A percentile compares a stretch with the other conserved stretches of the same genome.
These are phyloP conservation scores for Ephemerocybe angulata DNA, from an alignment of 768 basidiomycete species.

Conservation along the genomic window DNA sequence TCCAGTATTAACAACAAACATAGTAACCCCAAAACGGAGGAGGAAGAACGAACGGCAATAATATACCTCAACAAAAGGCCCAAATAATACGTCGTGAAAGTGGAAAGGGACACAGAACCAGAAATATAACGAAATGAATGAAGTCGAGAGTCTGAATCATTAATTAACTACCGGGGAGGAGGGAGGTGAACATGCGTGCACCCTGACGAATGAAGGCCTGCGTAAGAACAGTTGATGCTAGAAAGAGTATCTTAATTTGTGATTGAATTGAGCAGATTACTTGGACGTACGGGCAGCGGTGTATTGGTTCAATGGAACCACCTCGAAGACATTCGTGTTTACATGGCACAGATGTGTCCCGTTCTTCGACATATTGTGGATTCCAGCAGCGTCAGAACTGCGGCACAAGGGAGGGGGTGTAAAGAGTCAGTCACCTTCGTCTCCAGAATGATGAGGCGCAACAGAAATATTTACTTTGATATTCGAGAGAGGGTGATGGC, in stretches of 20 bases:
- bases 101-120: background rate
- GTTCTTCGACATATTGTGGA: conserved; percentile 41
- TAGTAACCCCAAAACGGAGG: background rate
- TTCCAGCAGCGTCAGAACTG: conserved; percentile 43
- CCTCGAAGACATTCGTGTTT: conserved; percentile 76
- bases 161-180: conserved; percentile 35
- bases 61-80: background rate
- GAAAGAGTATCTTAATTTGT: conserved; percentile 5
- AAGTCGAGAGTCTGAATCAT: background rate
- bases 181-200: conserved; percentile 37
- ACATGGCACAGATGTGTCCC: conserved; percentile 68
- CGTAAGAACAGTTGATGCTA: conserved; percentile 48
- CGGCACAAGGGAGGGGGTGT: conserved; percentile 9
- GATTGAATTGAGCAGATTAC: conserved; percentile 6
- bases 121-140: background rate
- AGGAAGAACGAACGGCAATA: background rate
- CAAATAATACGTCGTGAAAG: background rate
- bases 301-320: conserved; percentile 69
- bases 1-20: background rate
- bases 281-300: conserved; percentile 67
- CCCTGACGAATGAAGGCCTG: conserved; percentile 54
- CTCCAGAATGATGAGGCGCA: background rate
- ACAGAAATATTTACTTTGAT: conserved; percentile 54
- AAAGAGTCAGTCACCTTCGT: background rate
- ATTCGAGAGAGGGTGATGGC: conserved; percentile 70